phyloP scores from a whole-genome alignment of 78 protist genomes.

The Cavenderia fasciculata region DNA sequence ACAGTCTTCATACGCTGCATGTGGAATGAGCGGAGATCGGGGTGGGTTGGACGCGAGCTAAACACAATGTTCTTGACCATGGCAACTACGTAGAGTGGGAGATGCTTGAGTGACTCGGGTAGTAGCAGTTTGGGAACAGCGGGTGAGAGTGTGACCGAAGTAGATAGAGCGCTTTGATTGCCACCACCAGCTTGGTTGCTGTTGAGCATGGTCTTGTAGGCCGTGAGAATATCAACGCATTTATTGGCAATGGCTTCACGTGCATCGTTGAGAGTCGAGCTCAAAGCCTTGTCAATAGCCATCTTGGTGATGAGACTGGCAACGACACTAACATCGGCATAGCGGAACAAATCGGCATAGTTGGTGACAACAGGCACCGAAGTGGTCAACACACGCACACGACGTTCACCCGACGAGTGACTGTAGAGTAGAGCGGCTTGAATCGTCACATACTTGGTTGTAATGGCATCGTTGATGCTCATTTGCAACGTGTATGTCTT shows the following conservation, averaged over 20 bases:
- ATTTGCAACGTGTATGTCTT: slow-evolving; percentile 79
- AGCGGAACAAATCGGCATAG: slow-evolving; percentile 32
- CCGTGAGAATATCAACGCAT: slow-evolving; percentile 67
- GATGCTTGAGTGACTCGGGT: slow-evolving; percentile 80
- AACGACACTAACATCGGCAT: slow-evolving; percentile 64
- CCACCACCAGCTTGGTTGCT: neutral
- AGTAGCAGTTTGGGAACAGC: slow-evolving; percentile 62
- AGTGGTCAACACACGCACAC: slow-evolving; percentile 82
- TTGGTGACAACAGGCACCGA: slow-evolving; percentile 40
- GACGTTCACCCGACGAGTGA: slow-evolving; percentile 82
- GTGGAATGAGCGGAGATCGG: slow-evolving; percentile 60
- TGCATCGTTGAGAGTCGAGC: slow-evolving; percentile 56
- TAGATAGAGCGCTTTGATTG: neutral
- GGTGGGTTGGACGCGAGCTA: slow-evolving; percentile 1
- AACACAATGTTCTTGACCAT: slow-evolving; percentile 71
- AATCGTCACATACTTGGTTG: slow-evolving; percentile 21
- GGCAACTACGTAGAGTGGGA: slow-evolving; percentile 80
- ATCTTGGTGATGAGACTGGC: slow-evolving; percentile 72
- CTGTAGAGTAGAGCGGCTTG: slow-evolving; percentile 88
- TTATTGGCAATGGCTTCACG: slow-evolving; percentile 76
- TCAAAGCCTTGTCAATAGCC: slow-evolving; percentile 84
- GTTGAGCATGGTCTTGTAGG: slow-evolving; percentile 21
- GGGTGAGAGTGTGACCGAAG: slow-evolving; percentile 25
- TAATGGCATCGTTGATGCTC: slow-evolving; percentile 31
- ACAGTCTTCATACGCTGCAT: slow-evolving; percentile 62